Percentiles rank a stretch among this genome's conserved stretches.
Conservation (phyloP, 208 protist genomes). For the Leishmania tarentolae region DNA sequence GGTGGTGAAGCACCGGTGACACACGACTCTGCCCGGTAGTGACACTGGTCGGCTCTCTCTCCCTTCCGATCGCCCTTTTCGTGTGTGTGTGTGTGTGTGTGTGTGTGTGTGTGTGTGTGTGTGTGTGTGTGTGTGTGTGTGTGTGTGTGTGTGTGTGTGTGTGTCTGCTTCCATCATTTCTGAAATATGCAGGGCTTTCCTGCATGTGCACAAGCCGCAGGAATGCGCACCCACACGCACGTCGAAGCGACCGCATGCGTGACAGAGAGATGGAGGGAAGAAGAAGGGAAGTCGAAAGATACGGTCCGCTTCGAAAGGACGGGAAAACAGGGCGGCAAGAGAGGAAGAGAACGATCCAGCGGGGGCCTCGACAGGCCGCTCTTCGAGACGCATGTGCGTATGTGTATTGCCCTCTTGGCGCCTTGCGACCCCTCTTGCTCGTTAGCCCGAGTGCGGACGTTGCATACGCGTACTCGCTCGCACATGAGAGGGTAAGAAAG, state of each 20-base stretch:
- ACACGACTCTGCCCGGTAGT: neutral
- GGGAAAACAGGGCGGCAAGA: neutral
- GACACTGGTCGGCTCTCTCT: neutral
- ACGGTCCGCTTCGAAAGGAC: neutral
- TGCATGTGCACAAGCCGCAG: neutral
- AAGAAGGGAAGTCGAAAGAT: neutral
- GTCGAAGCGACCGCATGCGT: neutral
- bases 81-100: neutral
- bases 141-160: neutral
- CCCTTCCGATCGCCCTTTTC: neutral
- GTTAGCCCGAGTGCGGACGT: neutral
- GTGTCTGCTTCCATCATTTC: neutral
- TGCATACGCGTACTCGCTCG: neutral
- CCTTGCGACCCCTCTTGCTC: too few relatives aligned
- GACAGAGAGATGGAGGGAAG: neutral
- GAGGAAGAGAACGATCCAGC: neutral
- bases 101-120: neutral
- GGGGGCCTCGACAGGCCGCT: too few relatives aligned
- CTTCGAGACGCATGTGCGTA: too few relatives aligned
- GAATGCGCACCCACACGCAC: slow-evolving; percentile 2
- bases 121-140: neutral
- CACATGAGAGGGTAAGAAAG: neutral
- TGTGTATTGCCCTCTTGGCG: too few relatives aligned
- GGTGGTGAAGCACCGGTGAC: too few relatives aligned
- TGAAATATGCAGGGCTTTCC: neutral